phyloP scores from a whole-genome alignment of 73 alveolate genomes.

The Tetrahymena elliotti region DNA sequence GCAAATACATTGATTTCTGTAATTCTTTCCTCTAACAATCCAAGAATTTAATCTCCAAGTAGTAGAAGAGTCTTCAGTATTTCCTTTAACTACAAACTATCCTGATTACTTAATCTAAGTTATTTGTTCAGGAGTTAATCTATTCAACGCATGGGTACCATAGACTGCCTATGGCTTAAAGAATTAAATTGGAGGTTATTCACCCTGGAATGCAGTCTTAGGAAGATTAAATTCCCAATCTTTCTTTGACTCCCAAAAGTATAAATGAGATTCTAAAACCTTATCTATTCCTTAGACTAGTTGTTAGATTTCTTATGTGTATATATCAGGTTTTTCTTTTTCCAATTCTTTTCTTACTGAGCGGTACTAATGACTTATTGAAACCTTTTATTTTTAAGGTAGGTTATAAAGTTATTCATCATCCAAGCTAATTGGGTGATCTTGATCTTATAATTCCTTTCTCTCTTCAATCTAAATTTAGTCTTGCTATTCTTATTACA shows the following conservation, averaged over 20 bases:
- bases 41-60: background rate
- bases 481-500: background rate
- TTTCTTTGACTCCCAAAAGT: background rate
- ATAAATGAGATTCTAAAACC: background rate
- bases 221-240: background rate
- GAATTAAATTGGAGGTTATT: background rate
- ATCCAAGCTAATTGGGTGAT: background rate
- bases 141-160: background rate
- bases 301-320: background rate
- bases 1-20: background rate
- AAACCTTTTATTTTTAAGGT: background rate
- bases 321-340: background rate
- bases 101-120: background rate
- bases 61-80: background rate
- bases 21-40: background rate
- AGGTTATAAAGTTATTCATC: background rate
- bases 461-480: background rate
- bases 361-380: background rate
- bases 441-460: background rate
- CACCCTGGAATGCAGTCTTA: background rate
- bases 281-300: background rate
- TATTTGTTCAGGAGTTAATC: background rate
- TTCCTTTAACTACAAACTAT: background rate
- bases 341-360: background rate
- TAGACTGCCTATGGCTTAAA: background rate